Percentiles rank a stretch among this genome's conserved stretches.
Evolutionary conservation across 768 basidiomycete species (phyloP).

Genomic region (Ephemerocybe angulata): DNA sequence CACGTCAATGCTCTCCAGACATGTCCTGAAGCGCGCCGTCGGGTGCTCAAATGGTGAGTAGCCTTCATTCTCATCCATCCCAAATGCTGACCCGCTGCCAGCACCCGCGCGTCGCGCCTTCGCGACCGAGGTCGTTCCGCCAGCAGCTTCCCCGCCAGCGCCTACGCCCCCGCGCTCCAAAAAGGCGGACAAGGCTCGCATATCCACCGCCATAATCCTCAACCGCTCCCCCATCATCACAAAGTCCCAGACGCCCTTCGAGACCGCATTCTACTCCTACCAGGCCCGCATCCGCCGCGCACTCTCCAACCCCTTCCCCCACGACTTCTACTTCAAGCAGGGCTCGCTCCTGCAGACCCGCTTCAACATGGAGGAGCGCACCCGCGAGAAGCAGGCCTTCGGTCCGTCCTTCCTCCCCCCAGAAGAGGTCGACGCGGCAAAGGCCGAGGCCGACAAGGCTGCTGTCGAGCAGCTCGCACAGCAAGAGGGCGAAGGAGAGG

Average conservation of each 20-base stretch:
- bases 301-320: conserved; percentile 82
- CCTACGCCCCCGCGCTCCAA: conserved; percentile 19
- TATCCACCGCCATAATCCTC: conserved; percentile 66
- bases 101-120: conserved; percentile 33
- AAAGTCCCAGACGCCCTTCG: conserved; percentile 67
- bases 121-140: conserved; percentile 38
- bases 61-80: background rate
- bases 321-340: conserved; percentile 91
- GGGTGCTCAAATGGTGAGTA: conserved; percentile 4
- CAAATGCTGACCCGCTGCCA: background rate
- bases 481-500: conserved; percentile 60
- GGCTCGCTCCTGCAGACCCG: conserved; percentile 81
- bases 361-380: conserved; percentile 72
- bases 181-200: conserved; percentile 31
- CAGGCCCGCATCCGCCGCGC: conserved; percentile 80
- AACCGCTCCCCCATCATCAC: conserved; percentile 78
- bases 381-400: conserved; percentile 70
- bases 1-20: conserved; percentile 6
- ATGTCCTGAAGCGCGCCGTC: conserved; percentile 5
- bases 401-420: conserved; percentile 55
- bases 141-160: conserved; percentile 18
- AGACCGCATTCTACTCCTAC: conserved; percentile 80
- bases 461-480: conserved; percentile 54
- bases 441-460: conserved; percentile 51
- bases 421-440: conserved; percentile 42